phyloP scores from a whole-genome alignment of 202 grass and related monocot species.

The Panicum virgatum region DNA sequence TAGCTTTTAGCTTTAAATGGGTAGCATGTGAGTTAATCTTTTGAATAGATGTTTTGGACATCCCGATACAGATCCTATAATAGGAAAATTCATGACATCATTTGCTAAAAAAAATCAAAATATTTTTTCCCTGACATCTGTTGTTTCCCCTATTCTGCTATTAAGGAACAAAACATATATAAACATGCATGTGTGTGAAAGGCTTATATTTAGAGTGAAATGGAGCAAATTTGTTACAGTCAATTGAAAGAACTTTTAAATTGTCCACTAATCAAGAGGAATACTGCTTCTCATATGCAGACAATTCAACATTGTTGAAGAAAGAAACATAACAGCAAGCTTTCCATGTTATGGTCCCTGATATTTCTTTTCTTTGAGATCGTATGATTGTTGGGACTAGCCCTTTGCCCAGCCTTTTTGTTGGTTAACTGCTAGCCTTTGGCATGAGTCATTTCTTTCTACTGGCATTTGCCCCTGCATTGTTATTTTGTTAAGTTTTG shows the following conservation, averaged over 20 bases:
- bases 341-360: constrained; percentile 4
- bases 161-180: not conserved
- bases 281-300: not conserved
- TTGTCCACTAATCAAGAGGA: not conserved
- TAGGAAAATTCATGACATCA: not conserved
- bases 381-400: not conserved
- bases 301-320: not conserved
- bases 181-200: not conserved
- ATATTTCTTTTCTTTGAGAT: constrained; percentile 2
- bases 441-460: not conserved
- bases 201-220: not conserved
- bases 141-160: not conserved
- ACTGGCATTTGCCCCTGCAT: not conserved
- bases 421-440: not conserved
- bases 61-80: not conserved
- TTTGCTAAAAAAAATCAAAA: not conserved
- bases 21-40: not conserved
- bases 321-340: not conserved
- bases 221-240: not conserved
- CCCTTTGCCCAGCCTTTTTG: not conserved
- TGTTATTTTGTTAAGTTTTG: not conserved
- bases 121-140: not conserved
- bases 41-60: not conserved
- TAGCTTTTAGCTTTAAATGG: not conserved
- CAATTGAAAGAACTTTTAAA: not conserved